Evolutionary conservation across 768 basidiomycete genomes (phyloP).

Genomic region (Hemileccinum impolitum): DNA sequence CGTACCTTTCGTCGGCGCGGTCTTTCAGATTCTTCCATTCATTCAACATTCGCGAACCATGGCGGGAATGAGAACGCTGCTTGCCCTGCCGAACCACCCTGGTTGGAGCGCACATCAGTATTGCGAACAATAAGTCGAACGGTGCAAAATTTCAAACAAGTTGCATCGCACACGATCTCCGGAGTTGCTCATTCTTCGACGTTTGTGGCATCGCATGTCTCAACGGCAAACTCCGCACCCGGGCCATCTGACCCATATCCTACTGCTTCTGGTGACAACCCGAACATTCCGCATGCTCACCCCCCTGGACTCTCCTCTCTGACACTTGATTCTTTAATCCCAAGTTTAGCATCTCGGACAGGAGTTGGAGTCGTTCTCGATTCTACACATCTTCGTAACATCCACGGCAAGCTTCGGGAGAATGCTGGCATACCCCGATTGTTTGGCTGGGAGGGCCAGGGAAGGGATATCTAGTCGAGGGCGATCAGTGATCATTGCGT

Average conservation of each 20-base stretch:
- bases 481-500: not conserved
- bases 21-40: slow-evolving; percentile 89
- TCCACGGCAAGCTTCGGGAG: slow-evolving; percentile 11
- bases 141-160: slow-evolving; percentile 46
- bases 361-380: slow-evolving; percentile 24
- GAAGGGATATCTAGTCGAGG: slow-evolving; percentile 21
- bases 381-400: slow-evolving; percentile 8
- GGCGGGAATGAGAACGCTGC: slow-evolving; percentile 12
- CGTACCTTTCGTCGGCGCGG: slow-evolving; percentile 74
- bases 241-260: slow-evolving; percentile 2
- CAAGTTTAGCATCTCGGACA: slow-evolving; percentile 35
- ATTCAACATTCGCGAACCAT: slow-evolving; percentile 74
- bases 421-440: slow-evolving; percentile 23
- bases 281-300: slow-evolving; percentile 16
- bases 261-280: slow-evolving; percentile 1
- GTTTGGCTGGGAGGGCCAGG: slow-evolving; percentile 25
- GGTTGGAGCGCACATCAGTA: slow-evolving; percentile 46
- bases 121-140: slow-evolving; percentile 53
- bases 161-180: slow-evolving; percentile 29
- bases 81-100: slow-evolving; percentile 15
- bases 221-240: slow-evolving; percentile 7
- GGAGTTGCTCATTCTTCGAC: slow-evolving; percentile 12
- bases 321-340: slow-evolving; percentile 28
- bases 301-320: slow-evolving; percentile 22
- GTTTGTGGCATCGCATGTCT: slow-evolving; percentile 5